These are phyloP conservation scores for Phytophthora meadii DNA, from an alignment of 352 stramenopile species.

Conservation along the genomic window DNA sequence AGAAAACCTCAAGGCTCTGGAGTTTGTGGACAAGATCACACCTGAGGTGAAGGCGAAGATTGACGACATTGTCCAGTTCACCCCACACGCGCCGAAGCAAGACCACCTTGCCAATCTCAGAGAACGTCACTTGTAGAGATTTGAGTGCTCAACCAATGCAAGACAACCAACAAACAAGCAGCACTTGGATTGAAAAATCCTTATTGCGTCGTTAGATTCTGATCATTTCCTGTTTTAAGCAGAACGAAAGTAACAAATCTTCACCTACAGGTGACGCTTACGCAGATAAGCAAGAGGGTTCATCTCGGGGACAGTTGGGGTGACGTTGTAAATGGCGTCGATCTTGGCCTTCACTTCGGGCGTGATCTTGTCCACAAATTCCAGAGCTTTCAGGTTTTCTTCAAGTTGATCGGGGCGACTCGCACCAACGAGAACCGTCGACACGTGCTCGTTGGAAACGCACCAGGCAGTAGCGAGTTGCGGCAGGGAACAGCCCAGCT, in stretches of 20 bases:
- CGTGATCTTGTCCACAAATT: conserved; percentile 15
- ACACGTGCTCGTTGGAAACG: conserved; percentile 56
- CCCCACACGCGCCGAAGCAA: neutral
- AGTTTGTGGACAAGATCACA: conserved; percentile 11
- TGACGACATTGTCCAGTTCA: conserved; percentile 16
- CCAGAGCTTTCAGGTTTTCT: conserved; percentile 7
- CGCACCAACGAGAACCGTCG: conserved; percentile 60
- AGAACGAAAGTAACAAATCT: no score
- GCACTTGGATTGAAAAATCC: neutral
- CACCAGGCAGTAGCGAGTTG: conserved; percentile 60
- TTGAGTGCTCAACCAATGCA: no score
- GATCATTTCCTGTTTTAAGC: no score
- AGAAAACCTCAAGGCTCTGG: conserved; percentile 16
- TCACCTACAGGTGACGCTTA: no score
- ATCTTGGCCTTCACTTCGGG: conserved; percentile 12
- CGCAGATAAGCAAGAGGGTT: no score
- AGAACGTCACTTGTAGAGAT: conserved; percentile 12
- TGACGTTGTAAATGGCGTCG: neutral
- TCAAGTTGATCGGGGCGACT: conserved; percentile 14
- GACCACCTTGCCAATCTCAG: conserved; percentile 1
- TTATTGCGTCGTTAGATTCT: no score
- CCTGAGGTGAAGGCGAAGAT: conserved; percentile 14
- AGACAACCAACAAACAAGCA: neutral
- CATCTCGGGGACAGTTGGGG: no score
- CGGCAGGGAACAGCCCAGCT: conserved; percentile 30